phyloP scores from a whole-genome alignment of 2,329 filamentous ascomycete genomes.

The Aspergillus versicolor region DNA sequence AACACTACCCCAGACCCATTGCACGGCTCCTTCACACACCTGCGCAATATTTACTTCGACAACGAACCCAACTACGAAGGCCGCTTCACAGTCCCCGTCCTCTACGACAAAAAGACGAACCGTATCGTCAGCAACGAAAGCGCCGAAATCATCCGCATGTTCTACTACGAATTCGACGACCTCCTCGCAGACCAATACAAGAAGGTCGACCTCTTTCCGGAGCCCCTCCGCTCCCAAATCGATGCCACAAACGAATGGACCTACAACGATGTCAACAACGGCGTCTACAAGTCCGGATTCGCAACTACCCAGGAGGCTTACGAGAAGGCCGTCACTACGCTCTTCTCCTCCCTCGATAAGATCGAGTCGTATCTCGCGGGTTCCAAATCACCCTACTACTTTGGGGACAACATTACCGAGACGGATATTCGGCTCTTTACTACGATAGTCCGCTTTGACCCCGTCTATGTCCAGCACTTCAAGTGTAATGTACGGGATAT shows the following conservation, averaged over 20 bases:
- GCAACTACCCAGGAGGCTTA: constrained; percentile 82
- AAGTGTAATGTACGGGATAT: constrained; percentile 85
- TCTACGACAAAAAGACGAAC: constrained; percentile 69
- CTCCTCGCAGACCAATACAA: constrained; percentile 61
- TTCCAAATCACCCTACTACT: constrained; percentile 62
- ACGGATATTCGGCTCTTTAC: constrained; percentile 75
- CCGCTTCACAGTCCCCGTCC: constrained; percentile 82
- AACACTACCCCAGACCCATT: constrained; percentile 56
- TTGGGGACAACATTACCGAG: constrained; percentile 74
- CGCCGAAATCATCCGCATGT: constrained; percentile 88
- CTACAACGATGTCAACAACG: constrained; percentile 62
- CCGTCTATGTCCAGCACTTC: constrained; percentile 79
- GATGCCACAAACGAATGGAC: constrained; percentile 79
- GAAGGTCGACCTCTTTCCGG: constrained; percentile 66
- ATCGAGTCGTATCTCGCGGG: constrained; percentile 68
- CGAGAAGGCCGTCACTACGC: constrained; percentile 66
- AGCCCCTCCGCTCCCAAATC: constrained; percentile 63
- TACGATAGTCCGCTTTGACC: constrained; percentile 71
- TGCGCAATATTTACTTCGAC: constrained; percentile 78
- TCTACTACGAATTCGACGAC: constrained; percentile 77
- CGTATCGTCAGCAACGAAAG: constrained; percentile 83
- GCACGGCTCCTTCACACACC: constrained; percentile 67
- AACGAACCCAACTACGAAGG: constrained; percentile 70
- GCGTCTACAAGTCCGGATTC: constrained; percentile 67
- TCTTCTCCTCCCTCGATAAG: constrained; percentile 76